A percentile compares a stretch with the other conserved stretches of the same genome.
Conservation (phyloP, 2,329 filamentous ascomycete species). For the Dryadomyces sulphureus region DNA sequence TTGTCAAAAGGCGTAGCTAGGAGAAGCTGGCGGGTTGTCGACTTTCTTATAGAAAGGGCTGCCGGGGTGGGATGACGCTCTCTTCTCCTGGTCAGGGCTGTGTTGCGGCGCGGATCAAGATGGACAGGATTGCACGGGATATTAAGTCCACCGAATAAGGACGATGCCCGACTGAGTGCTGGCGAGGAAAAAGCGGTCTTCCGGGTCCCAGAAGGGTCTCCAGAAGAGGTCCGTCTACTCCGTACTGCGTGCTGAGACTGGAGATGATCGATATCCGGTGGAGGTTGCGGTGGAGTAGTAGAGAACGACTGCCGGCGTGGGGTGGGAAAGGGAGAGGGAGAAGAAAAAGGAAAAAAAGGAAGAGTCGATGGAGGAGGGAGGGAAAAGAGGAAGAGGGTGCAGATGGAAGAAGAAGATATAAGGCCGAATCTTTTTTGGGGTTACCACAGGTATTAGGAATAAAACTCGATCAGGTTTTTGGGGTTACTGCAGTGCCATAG, state of each 20-base stretch:
- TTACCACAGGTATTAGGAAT: not conserved
- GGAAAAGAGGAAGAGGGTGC: not conserved
- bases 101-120: too few species aligned
- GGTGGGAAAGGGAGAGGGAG: not conserved
- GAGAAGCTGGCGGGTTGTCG: not conserved
- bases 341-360: not conserved
- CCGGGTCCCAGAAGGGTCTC: not conserved
- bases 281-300: not conserved
- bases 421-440: not conserved
- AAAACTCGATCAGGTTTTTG: not conserved
- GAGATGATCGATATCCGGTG: not conserved
- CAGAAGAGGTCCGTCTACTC: not conserved
- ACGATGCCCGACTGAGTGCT: not conserved
- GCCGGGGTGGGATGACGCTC: too few species aligned
- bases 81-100: not conserved
- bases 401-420: not conserved
- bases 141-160: not conserved
- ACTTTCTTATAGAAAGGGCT: not conserved
- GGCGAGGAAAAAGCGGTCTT: not conserved
- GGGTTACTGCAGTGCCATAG: not conserved
- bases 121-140: too few species aligned
- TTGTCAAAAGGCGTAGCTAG: slow-evolving; percentile 10
- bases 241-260: not conserved
- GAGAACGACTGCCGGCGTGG: not conserved
- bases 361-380: not conserved